Evolutionary conservation across 352 stramenopile genomes (phyloP).

Genomic region (Aphanomyces stellatus): DNA sequence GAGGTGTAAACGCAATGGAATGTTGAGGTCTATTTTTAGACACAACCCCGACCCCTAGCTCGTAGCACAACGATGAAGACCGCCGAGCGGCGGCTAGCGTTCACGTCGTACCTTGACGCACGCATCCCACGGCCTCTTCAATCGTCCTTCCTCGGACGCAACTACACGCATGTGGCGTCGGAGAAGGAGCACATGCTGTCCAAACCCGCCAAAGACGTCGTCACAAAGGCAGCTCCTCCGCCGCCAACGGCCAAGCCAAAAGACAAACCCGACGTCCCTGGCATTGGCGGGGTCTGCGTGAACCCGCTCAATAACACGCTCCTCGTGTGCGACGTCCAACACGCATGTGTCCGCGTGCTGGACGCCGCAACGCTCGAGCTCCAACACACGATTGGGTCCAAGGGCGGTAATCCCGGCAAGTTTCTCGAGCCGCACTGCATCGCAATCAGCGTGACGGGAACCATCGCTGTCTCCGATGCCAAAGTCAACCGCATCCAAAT

Average conservation of each 20-base stretch:
- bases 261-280: background rate
- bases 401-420: slow-evolving; percentile 32
- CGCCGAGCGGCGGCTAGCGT: background rate
- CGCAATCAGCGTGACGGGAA: slow-evolving; percentile 47
- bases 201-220: background rate
- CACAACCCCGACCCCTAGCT: too few species aligned
- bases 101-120: background rate
- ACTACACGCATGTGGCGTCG: slow-evolving; percentile 4
- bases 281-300: slow-evolving; percentile 28
- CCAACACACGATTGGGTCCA: slow-evolving; percentile 29
- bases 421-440: slow-evolving; percentile 43
- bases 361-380: slow-evolving; percentile 23
- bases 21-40: background rate
- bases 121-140: background rate
- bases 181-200: background rate
- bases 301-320: slow-evolving; percentile 41
- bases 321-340: slow-evolving; percentile 34
- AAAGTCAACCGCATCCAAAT: slow-evolving; percentile 48
- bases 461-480: slow-evolving; percentile 48
- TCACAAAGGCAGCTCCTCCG: background rate
- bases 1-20: too few species aligned
- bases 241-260: too few species aligned
- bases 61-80: slow-evolving; percentile 1
- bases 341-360: slow-evolving; percentile 33
- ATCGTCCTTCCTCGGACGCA: background rate